A percentile compares a stretch with the other conserved stretches of the same genome.
These are phyloP conservation scores for Cairneyella variabilis DNA, from an alignment of 495 filamentous ascomycete species.

Conservation along the genomic window DNA sequence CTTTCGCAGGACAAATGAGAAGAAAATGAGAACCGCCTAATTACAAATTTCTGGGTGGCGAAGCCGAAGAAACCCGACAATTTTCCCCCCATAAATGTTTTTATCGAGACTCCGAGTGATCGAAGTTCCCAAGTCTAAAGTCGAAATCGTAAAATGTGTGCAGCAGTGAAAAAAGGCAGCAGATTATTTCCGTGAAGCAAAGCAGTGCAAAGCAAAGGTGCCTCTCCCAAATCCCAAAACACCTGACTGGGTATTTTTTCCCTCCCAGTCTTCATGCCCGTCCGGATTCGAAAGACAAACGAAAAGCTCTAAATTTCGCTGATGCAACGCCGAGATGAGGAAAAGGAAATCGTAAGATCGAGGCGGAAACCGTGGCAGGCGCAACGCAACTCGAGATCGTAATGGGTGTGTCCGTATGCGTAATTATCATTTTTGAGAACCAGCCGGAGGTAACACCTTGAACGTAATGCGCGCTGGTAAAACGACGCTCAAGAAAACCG, in stretches of 20 bases:
- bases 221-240: constrained; percentile 24
- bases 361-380: constrained; percentile 24
- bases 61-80: constrained; percentile 21
- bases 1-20: constrained; percentile 9
- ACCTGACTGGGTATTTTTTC: constrained; percentile 24
- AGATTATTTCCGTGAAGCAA: constrained; percentile 19
- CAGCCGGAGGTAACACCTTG: constrained; percentile 20
- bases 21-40: constrained; percentile 26
- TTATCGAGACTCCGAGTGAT: constrained; percentile 19
- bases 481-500: constrained; percentile 20
- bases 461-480: constrained; percentile 29
- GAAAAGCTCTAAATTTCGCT: constrained; percentile 26
- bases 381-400: constrained; percentile 30
- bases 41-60: constrained; percentile 29
- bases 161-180: constrained; percentile 15
- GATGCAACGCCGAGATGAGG: constrained; percentile 26
- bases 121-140: constrained; percentile 22
- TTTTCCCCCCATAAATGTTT: constrained; percentile 19
- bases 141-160: constrained; percentile 17
- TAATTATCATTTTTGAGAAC: constrained; percentile 21
- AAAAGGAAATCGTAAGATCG: constrained; percentile 29
- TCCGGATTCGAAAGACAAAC: constrained; percentile 25
- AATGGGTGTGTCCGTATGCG: constrained; percentile 18
- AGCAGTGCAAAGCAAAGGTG: constrained; percentile 12
- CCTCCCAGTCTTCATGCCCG: constrained; percentile 26